phyloP scores from a whole-genome alignment of 176 grass and related monocot species.

The Puccinellia tenuiflora region DNA sequence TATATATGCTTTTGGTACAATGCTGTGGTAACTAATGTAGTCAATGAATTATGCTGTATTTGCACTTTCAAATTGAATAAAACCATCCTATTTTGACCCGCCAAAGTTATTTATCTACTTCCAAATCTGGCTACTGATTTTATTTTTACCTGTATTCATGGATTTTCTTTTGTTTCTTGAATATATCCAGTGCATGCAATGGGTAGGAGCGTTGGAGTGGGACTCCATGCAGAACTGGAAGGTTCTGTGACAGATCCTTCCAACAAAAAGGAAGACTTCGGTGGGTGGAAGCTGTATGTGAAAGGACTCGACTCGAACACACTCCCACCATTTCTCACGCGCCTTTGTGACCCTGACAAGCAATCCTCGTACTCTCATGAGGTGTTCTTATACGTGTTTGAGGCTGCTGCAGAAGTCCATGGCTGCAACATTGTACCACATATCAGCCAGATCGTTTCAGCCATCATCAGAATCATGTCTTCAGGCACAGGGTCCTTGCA shows the following conservation, averaged over 20 bases:
- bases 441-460: constrained; percentile 33
- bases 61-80: constrained; percentile 2
- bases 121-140: not conserved
- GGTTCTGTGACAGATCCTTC: constrained; percentile 1
- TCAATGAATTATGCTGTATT: not conserved
- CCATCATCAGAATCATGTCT: constrained; percentile 37
- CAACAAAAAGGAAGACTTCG: constrained; percentile 12
- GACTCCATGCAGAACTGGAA: constrained; percentile 13
- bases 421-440: constrained; percentile 42
- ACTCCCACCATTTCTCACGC: constrained; percentile 50
- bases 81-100: not conserved
- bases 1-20: not conserved
- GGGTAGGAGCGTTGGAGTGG: constrained; percentile 16
- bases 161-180: constrained; percentile 2
- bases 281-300: constrained; percentile 37
- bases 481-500: constrained; percentile 24
- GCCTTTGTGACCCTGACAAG: constrained; percentile 38
- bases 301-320: constrained; percentile 48
- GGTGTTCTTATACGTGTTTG: constrained; percentile 45
- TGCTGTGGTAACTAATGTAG: not conserved
- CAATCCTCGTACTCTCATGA: constrained; percentile 16
- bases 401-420: constrained; percentile 50
- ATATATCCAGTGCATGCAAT: constrained; percentile 40
- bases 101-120: not conserved
- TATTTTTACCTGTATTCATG: not conserved